phyloP scores from a whole-genome alignment of 192 early-diverging fungal species.

The Podila minutissima region DNA sequence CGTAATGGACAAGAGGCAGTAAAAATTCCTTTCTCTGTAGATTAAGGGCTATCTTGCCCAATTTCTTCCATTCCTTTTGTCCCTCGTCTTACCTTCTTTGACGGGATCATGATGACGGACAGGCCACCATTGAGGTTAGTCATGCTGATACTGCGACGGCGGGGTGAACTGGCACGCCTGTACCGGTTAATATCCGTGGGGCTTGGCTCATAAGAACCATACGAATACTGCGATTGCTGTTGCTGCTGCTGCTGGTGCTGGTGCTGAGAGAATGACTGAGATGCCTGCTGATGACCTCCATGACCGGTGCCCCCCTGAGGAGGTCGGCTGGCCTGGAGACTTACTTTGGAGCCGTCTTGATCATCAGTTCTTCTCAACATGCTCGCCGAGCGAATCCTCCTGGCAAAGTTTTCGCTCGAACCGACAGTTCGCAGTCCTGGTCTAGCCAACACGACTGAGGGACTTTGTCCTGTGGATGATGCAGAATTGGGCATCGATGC shows the following conservation, averaged over 20 bases:
- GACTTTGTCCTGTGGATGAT: constrained; percentile 10
- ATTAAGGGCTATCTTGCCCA: neutral
- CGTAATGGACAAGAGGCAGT: neutral
- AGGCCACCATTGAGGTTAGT: constrained; percentile 38
- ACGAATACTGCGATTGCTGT: constrained; percentile 22
- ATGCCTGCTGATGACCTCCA: neutral
- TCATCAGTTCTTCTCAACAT: constrained; percentile 55
- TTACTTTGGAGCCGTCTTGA: constrained; percentile 51
- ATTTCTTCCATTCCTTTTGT: neutral
- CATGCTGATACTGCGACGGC: constrained; percentile 50
- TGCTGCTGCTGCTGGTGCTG: constrained; percentile 9
- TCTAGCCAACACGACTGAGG: constrained; percentile 16
- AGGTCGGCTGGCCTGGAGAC: constrained; percentile 28
- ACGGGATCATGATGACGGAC: constrained; percentile 44
- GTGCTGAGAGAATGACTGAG: constrained; percentile 12
- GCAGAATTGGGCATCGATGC: constrained; percentile 16
- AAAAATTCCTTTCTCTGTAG: neutral
- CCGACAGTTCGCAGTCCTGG: constrained; percentile 40
- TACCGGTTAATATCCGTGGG: constrained; percentile 24
- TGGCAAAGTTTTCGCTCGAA: constrained; percentile 49
- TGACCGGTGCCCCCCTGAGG: constrained; percentile 1
- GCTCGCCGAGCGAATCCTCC: constrained; percentile 59
- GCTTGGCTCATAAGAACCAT: constrained; percentile 17
- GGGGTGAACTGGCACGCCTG: constrained; percentile 45
- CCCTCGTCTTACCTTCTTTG: constrained; percentile 29